Evolutionary conservation across 495 filamentous ascomycete species (phyloP).

Genomic region (Podospora anserina): DNA sequence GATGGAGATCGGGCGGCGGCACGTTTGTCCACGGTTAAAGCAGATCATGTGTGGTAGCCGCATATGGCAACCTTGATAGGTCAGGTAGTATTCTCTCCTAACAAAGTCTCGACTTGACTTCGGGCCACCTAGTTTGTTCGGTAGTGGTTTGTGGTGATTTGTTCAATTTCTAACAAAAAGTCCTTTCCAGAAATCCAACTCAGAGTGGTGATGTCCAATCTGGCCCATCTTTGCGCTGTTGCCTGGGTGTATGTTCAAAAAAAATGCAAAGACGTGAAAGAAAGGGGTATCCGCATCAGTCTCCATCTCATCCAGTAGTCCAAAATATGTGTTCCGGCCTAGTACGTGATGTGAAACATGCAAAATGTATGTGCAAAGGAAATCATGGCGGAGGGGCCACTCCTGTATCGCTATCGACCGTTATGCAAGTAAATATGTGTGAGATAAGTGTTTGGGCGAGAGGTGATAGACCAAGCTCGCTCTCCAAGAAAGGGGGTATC

Average conservation of each 20-base stretch:
- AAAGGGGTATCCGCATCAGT: background rate
- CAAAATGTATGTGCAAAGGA: background rate
- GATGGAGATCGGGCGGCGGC: background rate
- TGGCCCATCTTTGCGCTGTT: background rate
- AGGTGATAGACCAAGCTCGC: background rate
- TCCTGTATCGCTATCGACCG: background rate
- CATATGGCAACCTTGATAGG: background rate
- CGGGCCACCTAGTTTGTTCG: background rate
- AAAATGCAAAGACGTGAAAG: background rate
- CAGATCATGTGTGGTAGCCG: background rate
- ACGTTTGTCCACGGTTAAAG: background rate
- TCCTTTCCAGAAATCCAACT: background rate
- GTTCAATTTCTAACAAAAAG: background rate
- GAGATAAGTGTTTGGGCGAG: background rate
- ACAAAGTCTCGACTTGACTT: background rate
- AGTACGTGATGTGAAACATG: background rate
- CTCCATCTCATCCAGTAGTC: background rate
- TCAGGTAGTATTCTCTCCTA: background rate
- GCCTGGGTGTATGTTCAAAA: background rate
- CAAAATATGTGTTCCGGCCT: background rate
- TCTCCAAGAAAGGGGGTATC: conserved; percentile 9
- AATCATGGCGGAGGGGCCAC: background rate
- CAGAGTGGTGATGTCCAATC: background rate
- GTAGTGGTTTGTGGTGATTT: background rate
- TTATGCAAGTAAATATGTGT: background rate